Evolutionary conservation across 2,329 filamentous ascomycete genomes (phyloP), one percentile per base, ranked within the genome.

Genomic region (Claviceps lovelessii): DNA sequence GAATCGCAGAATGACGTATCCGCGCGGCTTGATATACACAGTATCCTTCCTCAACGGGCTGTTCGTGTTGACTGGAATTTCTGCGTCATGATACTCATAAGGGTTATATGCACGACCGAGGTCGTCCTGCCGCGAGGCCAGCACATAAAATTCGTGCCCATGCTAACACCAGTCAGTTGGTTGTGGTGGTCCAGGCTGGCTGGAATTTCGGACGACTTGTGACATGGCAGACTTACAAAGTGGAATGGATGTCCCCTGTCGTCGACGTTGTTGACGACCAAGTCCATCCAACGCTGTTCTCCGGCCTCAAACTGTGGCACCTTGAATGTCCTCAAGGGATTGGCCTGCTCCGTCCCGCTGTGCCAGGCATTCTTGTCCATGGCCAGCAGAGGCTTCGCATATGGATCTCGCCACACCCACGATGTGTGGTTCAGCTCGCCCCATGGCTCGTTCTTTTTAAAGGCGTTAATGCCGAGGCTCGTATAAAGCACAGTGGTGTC

Each of bases 191-290:
- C 19, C 28, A 29, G 17, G 17, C 54, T n/a, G 48, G 44, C 1
- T 44, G 19, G 4, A 3, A 19, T 28, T 33, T 35, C 11, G 17
- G 10, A 8, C 10, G 17, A 23, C 23, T 23, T 23, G 37, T 9
- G 35, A 8, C 33, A 28, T 11, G 41, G 10, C 23, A 11, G 47
- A 57, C 63, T 53, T 62, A 73, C 72, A 42, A 77, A 55, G 59
- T 77, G 75, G 56, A 77, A 77, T 0, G 75, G 75, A 59, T 77
- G 75, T 0, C 68, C 64, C 10, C 71, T 71, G 44, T 76, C 74
- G 54, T 77, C 75, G 11, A 76, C 63, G 54, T 77, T 77, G 58
- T 77, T 77, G 51, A 77, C 64, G 4, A 76, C 65, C 1, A 77
- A 58, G 57, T 76, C 74, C 2, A 76, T 63, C 73, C 75, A 77